Base-by-base conservation (phyloP, 441 rosid genomes). In the Euphorbia corollata region DNA sequence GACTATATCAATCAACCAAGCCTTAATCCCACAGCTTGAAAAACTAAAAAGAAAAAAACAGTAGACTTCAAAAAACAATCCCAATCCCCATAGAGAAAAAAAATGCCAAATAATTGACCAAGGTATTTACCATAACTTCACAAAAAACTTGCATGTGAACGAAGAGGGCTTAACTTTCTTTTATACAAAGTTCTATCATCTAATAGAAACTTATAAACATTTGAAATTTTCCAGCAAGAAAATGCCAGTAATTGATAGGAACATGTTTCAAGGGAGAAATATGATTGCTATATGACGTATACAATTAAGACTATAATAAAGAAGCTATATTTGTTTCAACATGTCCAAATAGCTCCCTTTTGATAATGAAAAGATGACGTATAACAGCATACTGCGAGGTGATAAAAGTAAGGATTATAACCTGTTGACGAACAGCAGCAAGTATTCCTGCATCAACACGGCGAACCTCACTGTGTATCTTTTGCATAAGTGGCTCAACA, bases 341-440 rank as follows among this genome's bases (percentile, higher is more conserved):
- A 62, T 43, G 5, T 24, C 41, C 24, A 13, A 64, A 8, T 27
- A 27, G 38, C 55, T 32, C 10, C 11, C 11, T 48, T 50, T 30
- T 48, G 13, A 36, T 4, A 45, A 13, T 12, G 50, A 27, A 27
- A 64, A n/a, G 48, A 27, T 64, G 70, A 43, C 12, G 23, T 22
- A 22, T 53, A 48, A 30, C 13, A 62, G 39, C 53, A 61, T 2
- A 60, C 4, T 16, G n/a, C 32, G 48, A 8, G 9, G 61, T 13
- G 23, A 67, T 36, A 20, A 68, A 20, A 20, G 13, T 16, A 72
- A 64, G 75, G 45, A 38, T 19, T 12, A 8, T 51, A 38, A 95
- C 99, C 98, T 95, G 99, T 72, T 95, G 98, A 56, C 98, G 99
- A 82, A 95, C 99, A 75, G 99, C 98, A 64, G 96, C 85, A 30